Percentiles rank a stretch among this genome's conserved stretches.
These are phyloP conservation scores for Helicocarpus griseus DNA, from an alignment of 2,329 filamentous ascomycete species.

Conservation along the genomic window DNA sequence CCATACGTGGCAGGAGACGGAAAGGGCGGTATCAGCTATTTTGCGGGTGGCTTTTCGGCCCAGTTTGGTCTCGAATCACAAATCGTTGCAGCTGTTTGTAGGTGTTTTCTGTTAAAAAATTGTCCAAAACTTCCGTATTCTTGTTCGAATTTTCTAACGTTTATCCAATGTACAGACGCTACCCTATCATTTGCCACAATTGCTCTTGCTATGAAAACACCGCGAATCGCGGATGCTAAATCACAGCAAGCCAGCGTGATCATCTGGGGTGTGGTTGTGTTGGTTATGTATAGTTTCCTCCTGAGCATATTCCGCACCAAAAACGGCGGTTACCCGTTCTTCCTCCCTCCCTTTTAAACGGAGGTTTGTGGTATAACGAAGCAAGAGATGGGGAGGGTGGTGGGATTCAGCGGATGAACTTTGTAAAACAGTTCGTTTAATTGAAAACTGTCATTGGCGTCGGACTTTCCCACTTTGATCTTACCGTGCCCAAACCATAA, in stretches of 20 bases:
- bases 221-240: constrained; percentile 69
- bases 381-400: not conserved
- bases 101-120: constrained; percentile 31
- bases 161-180: constrained; percentile 46
- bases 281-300: constrained; percentile 85
- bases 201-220: constrained; percentile 81
- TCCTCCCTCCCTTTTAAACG: constrained; percentile 73
- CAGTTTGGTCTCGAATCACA: constrained; percentile 94
- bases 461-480: not conserved
- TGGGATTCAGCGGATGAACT: not conserved
- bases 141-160: constrained; percentile 15
- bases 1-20: constrained; percentile 85
- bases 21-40: constrained; percentile 77
- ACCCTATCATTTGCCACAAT: constrained; percentile 84
- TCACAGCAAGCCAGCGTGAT: constrained; percentile 74
- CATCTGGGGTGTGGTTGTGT: constrained; percentile 65
- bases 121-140: not conserved
- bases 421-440: not conserved
- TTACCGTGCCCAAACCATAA: too few species aligned
- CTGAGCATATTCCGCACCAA: constrained; percentile 89
- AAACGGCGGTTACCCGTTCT: constrained; percentile 92
- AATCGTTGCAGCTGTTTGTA: constrained; percentile 88
- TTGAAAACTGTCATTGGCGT: not conserved
- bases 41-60: constrained; percentile 84
- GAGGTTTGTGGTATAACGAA: not conserved